Evolutionary conservation across 768 basidiomycete species (phyloP).

Genomic region (Mycena metata): DNA sequence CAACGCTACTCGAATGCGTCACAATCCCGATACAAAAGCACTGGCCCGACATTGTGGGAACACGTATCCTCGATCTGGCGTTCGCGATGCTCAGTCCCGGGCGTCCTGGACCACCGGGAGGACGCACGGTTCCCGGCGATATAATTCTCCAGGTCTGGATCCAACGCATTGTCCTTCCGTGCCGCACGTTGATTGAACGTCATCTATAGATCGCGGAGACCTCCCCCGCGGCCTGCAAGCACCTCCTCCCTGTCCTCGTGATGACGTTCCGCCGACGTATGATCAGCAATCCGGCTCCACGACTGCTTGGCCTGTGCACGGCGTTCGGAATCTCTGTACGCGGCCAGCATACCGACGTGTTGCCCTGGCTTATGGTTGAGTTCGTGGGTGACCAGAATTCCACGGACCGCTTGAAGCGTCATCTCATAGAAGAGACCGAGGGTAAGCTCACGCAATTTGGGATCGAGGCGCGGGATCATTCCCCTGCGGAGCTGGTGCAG

Average conservation of each 20-base stretch:
- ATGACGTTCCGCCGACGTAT: conserved; percentile 23
- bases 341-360: neutral
- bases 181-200: neutral
- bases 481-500: conserved; percentile 20
- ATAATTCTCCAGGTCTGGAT: conserved; percentile 29
- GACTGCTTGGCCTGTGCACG: conserved; percentile 12
- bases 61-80: conserved; percentile 19
- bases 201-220: conserved; percentile 26
- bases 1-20: conserved; percentile 21
- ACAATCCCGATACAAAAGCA: conserved; percentile 29
- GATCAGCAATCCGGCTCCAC: conserved; percentile 12
- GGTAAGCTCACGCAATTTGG: conserved; percentile 21
- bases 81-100: conserved; percentile 32
- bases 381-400: conserved; percentile 5
- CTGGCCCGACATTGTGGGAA: conserved; percentile 31
- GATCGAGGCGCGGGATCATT: conserved; percentile 10
- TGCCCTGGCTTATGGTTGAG: conserved; percentile 28
- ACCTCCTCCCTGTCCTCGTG: conserved; percentile 32
- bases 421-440: neutral
- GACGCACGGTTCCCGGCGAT: conserved; percentile 33
- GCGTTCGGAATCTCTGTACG: conserved; percentile 26
- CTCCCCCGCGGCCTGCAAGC: conserved; percentile 31
- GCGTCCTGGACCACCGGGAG: conserved; percentile 12
- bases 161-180: neutral
- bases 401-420: conserved; percentile 13